Evolutionary conservation across 208 protist species (phyloP).

Genomic region (Borovskyia barvae): DNA sequence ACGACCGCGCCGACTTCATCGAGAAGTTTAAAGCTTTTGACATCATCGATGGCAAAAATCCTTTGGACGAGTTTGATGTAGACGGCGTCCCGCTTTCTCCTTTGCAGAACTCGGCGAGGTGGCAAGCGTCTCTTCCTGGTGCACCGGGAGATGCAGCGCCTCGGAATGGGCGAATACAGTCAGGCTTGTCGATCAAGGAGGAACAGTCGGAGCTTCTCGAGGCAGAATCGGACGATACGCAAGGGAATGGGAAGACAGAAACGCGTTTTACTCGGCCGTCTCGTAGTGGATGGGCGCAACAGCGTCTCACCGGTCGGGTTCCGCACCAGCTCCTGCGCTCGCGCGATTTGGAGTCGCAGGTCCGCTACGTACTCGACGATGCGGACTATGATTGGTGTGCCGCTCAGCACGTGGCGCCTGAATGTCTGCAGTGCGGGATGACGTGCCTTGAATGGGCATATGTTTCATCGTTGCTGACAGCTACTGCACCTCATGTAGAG

Average conservation of each 20-base stretch:
- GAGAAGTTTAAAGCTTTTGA: slow-evolving; percentile 55
- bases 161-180: no score
- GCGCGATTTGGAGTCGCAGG: slow-evolving; percentile 39
- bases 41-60: slow-evolving; percentile 65
- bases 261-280: slow-evolving; percentile 10
- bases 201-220: no score
- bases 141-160: no score
- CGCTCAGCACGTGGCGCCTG: slow-evolving; percentile 18
- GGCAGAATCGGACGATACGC: no score
- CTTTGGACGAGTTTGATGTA: slow-evolving; percentile 33
- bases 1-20: slow-evolving; percentile 31
- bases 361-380: slow-evolving; percentile 63
- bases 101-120: no score
- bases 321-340: slow-evolving; percentile 54
- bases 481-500: slow-evolving; percentile 5
- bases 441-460: slow-evolving; percentile 72
- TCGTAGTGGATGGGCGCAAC: slow-evolving; percentile 32
- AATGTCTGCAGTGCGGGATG: slow-evolving; percentile 43
- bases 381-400: slow-evolving; percentile 72
- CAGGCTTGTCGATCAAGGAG: no score
- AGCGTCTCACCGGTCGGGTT: slow-evolving; percentile 16
- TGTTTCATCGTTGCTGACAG: slow-evolving; percentile 34
- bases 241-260: no score
- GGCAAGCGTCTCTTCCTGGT: no score
- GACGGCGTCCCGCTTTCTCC: no score